phyloP scores from a whole-genome alignment of 2,329 filamentous ascomycete genomes.

The Lecanicillium sp. region DNA sequence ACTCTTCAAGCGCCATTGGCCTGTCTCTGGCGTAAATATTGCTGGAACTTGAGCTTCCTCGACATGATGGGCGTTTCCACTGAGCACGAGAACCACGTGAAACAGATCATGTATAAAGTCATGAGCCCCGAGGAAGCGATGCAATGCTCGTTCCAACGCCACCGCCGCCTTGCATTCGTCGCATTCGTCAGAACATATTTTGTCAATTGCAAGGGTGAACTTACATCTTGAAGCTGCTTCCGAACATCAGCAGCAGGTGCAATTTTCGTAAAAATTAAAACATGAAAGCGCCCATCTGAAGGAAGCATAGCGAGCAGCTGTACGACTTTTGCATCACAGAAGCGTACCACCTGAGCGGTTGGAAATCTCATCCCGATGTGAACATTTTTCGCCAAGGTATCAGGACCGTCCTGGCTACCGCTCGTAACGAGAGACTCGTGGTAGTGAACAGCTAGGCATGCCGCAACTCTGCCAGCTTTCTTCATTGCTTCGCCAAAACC shows the following conservation, averaged over 20 bases:
- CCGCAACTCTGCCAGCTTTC: slow-evolving; percentile 46
- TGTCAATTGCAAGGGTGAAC: background rate
- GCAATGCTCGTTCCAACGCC: slow-evolving; percentile 13
- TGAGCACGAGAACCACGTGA: slow-evolving; percentile 47
- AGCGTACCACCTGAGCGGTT: slow-evolving; percentile 50
- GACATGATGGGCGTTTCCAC: slow-evolving; percentile 36
- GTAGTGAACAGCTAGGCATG: slow-evolving; percentile 51
- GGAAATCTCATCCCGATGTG: slow-evolving; percentile 49
- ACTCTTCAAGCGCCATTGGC: slow-evolving; percentile 34
- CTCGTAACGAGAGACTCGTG: slow-evolving; percentile 37
- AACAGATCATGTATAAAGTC: slow-evolving; percentile 46
- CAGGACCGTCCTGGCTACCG: slow-evolving; percentile 20
- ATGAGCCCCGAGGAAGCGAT: slow-evolving; percentile 31
- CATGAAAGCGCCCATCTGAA: slow-evolving; percentile 34
- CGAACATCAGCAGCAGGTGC: slow-evolving; percentile 34
- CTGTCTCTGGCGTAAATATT: slow-evolving; percentile 48
- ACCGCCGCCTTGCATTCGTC: background rate
- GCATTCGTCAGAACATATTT: background rate
- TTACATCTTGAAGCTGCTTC: slow-evolving; percentile 27
- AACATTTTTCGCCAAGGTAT: slow-evolving; percentile 31
- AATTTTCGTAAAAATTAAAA: slow-evolving; percentile 52
- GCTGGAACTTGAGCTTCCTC: slow-evolving; percentile 46
- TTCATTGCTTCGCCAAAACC: slow-evolving; percentile 19
- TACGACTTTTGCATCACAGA: slow-evolving; percentile 50
- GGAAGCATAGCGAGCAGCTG: slow-evolving; percentile 43